These are phyloP conservation scores for Echites panduratus DNA, from an alignment of 257 asterid species.

Conservation along the genomic window DNA sequence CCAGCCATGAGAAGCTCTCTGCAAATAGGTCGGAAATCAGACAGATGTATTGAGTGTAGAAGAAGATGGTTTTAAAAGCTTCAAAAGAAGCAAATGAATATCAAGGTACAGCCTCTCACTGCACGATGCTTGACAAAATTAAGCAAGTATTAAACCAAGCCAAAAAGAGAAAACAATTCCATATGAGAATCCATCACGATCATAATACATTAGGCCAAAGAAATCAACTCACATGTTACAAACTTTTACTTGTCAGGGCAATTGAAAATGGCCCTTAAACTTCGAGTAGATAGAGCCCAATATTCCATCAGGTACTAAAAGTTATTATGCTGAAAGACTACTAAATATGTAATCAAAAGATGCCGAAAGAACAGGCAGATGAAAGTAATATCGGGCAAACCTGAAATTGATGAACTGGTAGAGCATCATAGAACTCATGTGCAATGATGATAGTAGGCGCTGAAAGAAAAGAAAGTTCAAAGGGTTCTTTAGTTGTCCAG, in stretches of 20 bases:
- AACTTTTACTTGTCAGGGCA: not conserved
- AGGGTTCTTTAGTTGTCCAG: not conserved
- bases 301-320: not conserved
- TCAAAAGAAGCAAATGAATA: not conserved
- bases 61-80: not conserved
- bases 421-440: slow-evolving; percentile 94
- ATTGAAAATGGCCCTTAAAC: not conserved
- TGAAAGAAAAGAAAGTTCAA: slow-evolving; percentile 29
- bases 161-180: not conserved
- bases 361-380: slow-evolving; percentile 8
- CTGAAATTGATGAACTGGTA: slow-evolving; percentile 99
- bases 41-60: not conserved
- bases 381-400: slow-evolving; percentile 30
- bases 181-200: not conserved
- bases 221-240: not conserved
- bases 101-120: not conserved
- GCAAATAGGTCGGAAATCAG: slow-evolving; percentile 23
- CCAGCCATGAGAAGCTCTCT: slow-evolving; percentile 96
- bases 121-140: too few species aligned
- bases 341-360: not conserved
- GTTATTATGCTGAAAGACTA: not conserved
- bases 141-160: not conserved
- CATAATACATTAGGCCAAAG: not conserved
- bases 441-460: slow-evolving; percentile 86
- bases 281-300: not conserved